Conservation (phyloP, 176 grass and related monocot species). For the Typha latifolia region DNA sequence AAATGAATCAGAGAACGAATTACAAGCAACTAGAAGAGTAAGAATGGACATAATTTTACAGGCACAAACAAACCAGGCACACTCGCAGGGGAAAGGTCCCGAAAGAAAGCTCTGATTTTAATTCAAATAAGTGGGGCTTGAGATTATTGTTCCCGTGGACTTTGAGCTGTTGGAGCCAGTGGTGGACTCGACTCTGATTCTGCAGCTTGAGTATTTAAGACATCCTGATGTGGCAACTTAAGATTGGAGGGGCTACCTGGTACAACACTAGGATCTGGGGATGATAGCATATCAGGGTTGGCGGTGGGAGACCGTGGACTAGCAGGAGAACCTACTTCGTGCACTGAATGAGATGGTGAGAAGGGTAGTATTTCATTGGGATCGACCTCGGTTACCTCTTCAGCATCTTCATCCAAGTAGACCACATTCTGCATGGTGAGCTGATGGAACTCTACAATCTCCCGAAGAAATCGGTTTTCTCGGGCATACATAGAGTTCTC, state of each 20-base stretch:
- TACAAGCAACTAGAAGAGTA: neutral
- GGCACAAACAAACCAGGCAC: conserved; percentile 3
- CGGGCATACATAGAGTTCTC: conserved; percentile 51
- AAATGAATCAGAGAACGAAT: neutral
- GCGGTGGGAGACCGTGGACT: conserved; percentile 14
- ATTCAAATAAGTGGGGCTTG: neutral
- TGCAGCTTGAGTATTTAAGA: neutral
- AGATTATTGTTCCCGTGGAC: neutral
- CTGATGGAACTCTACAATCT: conserved; percentile 61
- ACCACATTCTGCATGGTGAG: conserved; percentile 24
- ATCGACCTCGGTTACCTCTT: conserved; percentile 15
- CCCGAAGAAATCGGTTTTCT: conserved; percentile 52
- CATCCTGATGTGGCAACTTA: neutral
- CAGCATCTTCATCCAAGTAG: conserved; percentile 24
- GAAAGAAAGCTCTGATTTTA: neutral
- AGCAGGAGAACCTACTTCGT: conserved; percentile 24
- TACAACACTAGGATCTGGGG: conserved; percentile 6
- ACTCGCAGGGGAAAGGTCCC: neutral
- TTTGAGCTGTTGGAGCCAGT: conserved; percentile 12
- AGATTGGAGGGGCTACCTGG: neutral
- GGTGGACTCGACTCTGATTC: conserved; percentile 8
- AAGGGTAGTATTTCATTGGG: conserved; percentile 8
- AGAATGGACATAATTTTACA: conserved; percentile 10
- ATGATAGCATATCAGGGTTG: neutral
- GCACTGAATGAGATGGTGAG: conserved; percentile 24